These are phyloP conservation scores for Blastocystis sp. DNA, from an alignment of 352 stramenopile genomes.

Conservation along the genomic window DNA sequence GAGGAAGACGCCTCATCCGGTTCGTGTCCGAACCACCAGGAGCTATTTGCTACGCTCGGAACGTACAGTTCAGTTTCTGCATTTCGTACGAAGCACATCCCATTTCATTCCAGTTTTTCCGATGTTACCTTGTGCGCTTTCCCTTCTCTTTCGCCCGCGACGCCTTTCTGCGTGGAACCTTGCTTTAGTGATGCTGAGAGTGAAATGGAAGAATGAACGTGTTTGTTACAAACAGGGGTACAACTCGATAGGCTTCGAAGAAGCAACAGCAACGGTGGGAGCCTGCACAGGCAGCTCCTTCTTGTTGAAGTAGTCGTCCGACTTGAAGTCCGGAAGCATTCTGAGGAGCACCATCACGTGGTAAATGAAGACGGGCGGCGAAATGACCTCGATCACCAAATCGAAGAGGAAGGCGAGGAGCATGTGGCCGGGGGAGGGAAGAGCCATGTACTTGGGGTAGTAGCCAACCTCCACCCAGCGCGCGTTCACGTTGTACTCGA, in stretches of 20 bases:
- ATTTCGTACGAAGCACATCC: no score
- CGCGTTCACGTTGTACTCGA: conserved; percentile 32
- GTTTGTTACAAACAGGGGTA: not conserved
- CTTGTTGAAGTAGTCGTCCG: conserved; percentile 13
- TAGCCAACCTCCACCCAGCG: conserved; percentile 39
- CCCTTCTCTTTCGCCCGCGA: no score
- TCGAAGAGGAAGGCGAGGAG: conserved; percentile 20
- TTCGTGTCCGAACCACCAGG: no score
- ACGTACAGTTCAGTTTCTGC: no score
- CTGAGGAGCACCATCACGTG: conserved; percentile 14
- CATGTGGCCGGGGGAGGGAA: conserved; percentile 16
- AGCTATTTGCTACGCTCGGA: no score
- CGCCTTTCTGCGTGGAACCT: not conserved
- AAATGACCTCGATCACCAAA: conserved; percentile 21
- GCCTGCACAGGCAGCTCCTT: conserved; percentile 12
- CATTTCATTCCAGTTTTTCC: no score
- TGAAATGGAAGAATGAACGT: not conserved
- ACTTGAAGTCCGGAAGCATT: conserved; percentile 26
- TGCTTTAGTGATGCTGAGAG: not conserved
- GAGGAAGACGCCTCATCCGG: no score
- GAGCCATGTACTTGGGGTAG: conserved; percentile 28
- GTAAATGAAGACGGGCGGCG: conserved; percentile 34
- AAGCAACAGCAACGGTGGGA: not conserved
- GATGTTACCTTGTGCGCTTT: no score
- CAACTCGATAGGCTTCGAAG: not conserved